phyloP scores from a whole-genome alignment of 1,284 basidiomycete species.

The Malassezia furfur region DNA sequence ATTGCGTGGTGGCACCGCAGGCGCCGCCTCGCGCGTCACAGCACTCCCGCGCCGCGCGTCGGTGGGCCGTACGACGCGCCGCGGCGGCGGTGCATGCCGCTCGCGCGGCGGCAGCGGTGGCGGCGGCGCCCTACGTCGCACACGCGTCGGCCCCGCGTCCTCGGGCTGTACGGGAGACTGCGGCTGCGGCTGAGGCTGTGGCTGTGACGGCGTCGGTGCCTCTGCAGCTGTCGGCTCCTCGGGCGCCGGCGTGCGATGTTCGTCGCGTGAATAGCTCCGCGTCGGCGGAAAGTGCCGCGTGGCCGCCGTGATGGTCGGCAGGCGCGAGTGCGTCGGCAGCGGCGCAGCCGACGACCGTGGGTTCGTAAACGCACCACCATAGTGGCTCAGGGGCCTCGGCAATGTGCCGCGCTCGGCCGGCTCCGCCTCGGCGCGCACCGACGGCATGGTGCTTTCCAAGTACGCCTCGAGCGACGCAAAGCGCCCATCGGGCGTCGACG shows the following conservation, averaged over 20 bases:
- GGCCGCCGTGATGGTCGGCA: conserved; percentile 34
- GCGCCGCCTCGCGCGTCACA: too few species aligned
- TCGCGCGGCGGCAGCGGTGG: too few species aligned
- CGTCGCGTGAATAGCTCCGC: background rate
- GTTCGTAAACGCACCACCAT: conserved; percentile 15
- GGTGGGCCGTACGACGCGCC: too few species aligned
- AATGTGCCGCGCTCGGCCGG: background rate
- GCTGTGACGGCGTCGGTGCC: too few species aligned
- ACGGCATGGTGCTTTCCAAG: background rate
- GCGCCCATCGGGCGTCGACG: background rate
- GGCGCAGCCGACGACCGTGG: conserved; percentile 30
- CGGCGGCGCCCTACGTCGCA: too few species aligned
- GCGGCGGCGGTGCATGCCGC: too few species aligned
- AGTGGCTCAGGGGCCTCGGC: conserved; percentile 2
- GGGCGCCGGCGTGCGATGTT: too few species aligned
- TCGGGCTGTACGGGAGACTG: too few species aligned
- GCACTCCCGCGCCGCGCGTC: background rate
- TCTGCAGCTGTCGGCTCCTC: too few species aligned
- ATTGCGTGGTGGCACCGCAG: too few species aligned
- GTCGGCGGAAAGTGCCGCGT: conserved; percentile 36
- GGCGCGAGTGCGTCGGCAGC: conserved; percentile 21
- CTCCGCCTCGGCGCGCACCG: background rate
- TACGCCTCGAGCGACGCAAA: conserved; percentile 3
- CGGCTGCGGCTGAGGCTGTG: too few species aligned
- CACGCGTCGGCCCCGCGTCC: too few species aligned